Evolutionary conservation across 2,329 filamentous ascomycete species (phyloP), one percentile per base, ranked within the genome.

Genomic region (Neoarthrinium moseri): DNA sequence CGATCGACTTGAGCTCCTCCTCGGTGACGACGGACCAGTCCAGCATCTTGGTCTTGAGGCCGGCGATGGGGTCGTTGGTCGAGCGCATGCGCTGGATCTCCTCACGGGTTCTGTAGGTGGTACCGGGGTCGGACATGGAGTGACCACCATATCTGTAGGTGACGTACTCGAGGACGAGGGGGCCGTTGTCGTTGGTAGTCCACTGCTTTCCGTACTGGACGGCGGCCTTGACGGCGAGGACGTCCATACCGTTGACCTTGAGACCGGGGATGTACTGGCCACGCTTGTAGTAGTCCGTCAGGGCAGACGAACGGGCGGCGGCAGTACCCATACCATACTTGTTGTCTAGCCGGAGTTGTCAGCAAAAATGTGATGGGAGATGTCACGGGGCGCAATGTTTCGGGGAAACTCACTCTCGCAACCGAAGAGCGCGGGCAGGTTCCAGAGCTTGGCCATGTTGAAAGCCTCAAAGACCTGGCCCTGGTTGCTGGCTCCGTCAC

Each of bases 361-460:
- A 43, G 30, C 13, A 23, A 8, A 8, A 29, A 29, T 29, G n/a
- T 8, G 17, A 13, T 21, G 27, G 17, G 10, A 12, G 20, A n/a
- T 24, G 8, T 33, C 30, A 10, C 15, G 4, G 20, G 11, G 8
- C n/a, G 6, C 20, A 10, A 18, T 6, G 12, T 18, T 22, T 44
- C 8, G 23, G 4, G 17, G 20, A 20, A 22, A 83, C 90, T 70
- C 77, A 96, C 91, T 99, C 80, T 99, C 94, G 72, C 94, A 99
- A 59, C 90, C 91, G 67, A 99, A 99, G 58, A 99, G 87, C 58
- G 91, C 83, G 45, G 94, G 94, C 38, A 99, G 79, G 61, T 94
- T 91, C 94, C 94, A 99, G 57, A 99, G 85, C 83, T 97, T 97
- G 54, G 94, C 94, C 94, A 99, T 99, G 86, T 99, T 99, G 84